Conservation (phyloP, 1,284 basidiomycete species). For the Ceratobasidium sp. region DNA sequence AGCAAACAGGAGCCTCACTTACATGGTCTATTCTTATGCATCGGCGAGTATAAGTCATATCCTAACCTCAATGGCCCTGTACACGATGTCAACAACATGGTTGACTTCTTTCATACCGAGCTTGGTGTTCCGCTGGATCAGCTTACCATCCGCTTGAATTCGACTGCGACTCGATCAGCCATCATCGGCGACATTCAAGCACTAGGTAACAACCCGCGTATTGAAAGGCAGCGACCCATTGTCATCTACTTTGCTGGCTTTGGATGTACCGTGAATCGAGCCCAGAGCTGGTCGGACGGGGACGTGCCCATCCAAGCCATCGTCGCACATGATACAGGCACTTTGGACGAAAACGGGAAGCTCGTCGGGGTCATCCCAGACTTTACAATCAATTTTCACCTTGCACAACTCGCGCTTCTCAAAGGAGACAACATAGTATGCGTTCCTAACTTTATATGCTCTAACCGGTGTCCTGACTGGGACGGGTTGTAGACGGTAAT, state of each 20-base stretch:
- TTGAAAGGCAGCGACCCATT: background rate
- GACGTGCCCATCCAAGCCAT: background rate
- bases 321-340: slow-evolving; percentile 1
- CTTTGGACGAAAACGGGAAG: background rate
- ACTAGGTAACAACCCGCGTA: background rate
- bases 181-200: background rate
- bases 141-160: too few relatives aligned
- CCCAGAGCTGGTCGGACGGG: background rate
- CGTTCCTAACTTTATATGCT: background rate
- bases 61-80: too few relatives aligned
- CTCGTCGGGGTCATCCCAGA: background rate
- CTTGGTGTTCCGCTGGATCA: too few relatives aligned
- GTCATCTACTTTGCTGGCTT: background rate
- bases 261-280: background rate
- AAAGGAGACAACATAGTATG: background rate
- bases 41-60: too few relatives aligned
- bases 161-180: background rate
- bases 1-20: too few relatives aligned
- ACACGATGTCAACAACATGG: too few relatives aligned
- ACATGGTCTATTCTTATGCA: too few relatives aligned
- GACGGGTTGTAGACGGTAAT: background rate
- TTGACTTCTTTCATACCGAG: too few relatives aligned
- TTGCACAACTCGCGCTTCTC: background rate
- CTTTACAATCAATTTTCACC: background rate
- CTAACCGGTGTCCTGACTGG: background rate